Base-by-base conservation (phyloP, 495 filamentous ascomycete species). In the Aspergillus taichungensis region DNA sequence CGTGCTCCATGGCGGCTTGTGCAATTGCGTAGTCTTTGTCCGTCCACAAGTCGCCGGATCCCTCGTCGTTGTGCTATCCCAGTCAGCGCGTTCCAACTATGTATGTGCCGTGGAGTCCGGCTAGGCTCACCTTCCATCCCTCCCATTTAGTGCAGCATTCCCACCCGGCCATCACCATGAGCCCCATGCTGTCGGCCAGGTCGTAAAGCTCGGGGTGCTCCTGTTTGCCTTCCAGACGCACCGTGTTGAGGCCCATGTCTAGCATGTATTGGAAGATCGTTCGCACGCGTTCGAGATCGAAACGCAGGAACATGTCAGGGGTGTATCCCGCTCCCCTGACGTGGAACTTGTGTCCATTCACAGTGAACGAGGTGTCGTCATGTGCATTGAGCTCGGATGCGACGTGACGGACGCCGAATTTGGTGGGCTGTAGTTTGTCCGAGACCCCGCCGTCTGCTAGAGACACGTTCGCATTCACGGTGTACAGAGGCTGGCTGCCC, bases 121-220 rank as follows among this genome's bases (percentile, higher is more conserved):
- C 29, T 13, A 9, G 1, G 32, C 57, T 47, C 50, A 67, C 67
- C 14, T 60, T 57, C 79, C 79, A 83, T 0, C 67, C 77, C 47
- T 83, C 79, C 80, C 79, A 83, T 52, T 83, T 83, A 43, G 83
- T 75, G 47, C 80, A 84, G 51, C 80, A 84, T 43, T 83, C 79
- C 79, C 79, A 84, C 0, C 80, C 80, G 0, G 77, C 56, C 37
- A 84, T 55, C 5, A 84, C 55, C 78, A 84, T 80, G 7, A 84
- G 42, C 0, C 80, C 80, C 41, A 80, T 59, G 1, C 63, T 59
- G 50, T 82, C 76, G 5, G 79, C 77, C 2, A 80, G 59, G 0
- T 75, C 60, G 52, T 79, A 83, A 0, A 83, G 55, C 42, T 74
- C 67, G 0, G 76, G 74, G 13, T 84, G 78, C 43, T 84, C 79